A percentile compares a stretch with the other conserved stretches of the same genome.
These are phyloP conservation scores for Coniochaeta ligniaria DNA, from an alignment of 2,329 filamentous ascomycete species.

Conservation along the genomic window DNA sequence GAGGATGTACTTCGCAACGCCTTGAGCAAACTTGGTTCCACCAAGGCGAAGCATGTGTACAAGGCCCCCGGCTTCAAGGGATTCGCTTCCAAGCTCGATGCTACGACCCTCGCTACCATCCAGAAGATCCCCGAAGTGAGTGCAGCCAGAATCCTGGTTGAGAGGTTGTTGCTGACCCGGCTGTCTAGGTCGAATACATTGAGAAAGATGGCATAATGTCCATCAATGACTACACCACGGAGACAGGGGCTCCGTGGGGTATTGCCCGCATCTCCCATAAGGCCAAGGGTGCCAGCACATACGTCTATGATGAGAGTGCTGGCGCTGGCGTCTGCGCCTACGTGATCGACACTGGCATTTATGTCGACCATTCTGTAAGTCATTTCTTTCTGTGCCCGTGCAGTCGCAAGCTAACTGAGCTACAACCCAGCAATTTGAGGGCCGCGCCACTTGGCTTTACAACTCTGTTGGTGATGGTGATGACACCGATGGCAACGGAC, in stretches of 20 bases:
- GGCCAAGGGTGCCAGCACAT: slow-evolving; percentile 13
- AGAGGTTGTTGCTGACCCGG: slow-evolving; percentile 1
- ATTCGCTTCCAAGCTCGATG: slow-evolving; percentile 17
- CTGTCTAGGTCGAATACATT: slow-evolving; percentile 20
- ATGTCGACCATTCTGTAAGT: slow-evolving; percentile 23
- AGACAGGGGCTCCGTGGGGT: slow-evolving; percentile 19
- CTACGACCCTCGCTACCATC: slow-evolving; percentile 13
- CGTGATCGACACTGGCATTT: slow-evolving; percentile 42
- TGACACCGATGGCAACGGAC: slow-evolving; percentile 34
- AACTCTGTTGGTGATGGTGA: slow-evolving; percentile 22
- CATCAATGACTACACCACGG: slow-evolving; percentile 18
- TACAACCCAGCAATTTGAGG: slow-evolving; percentile 24
- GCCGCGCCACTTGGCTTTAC: slow-evolving; percentile 33
- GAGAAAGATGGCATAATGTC: slow-evolving; percentile 20
- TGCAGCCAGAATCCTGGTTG: not conserved
- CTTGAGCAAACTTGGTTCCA: slow-evolving; percentile 5
- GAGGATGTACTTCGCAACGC: slow-evolving; percentile 14
- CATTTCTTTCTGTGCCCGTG: not conserved
- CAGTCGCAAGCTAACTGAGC: not conserved
- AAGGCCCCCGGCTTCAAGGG: slow-evolving; percentile 18
- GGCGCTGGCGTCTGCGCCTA: slow-evolving; percentile 23
- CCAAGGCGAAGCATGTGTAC: slow-evolving; percentile 13
- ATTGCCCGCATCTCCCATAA: slow-evolving; percentile 18
- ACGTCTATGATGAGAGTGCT: slow-evolving; percentile 19
- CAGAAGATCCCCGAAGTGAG: slow-evolving; percentile 16